phyloP scores from a whole-genome alignment of 140 eudicot genomes.

The Stevia rebaudiana region DNA sequence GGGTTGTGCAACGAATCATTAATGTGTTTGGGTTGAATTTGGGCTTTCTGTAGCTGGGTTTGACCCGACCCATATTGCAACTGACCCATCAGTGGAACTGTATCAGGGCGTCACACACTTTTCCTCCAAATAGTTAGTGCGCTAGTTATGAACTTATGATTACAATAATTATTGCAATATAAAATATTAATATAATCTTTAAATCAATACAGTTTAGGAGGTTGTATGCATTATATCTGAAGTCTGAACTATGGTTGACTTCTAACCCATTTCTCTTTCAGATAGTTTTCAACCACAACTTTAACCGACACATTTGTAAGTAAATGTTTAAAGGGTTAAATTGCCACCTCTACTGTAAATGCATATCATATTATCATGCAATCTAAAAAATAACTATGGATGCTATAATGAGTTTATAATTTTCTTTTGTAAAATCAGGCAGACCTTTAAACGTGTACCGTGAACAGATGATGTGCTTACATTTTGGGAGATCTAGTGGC shows the following conservation, averaged over 20 bases:
- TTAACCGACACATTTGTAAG: not conserved
- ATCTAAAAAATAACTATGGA: not conserved
- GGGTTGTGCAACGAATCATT: not conserved
- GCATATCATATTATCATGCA: not conserved
- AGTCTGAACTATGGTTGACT: not conserved
- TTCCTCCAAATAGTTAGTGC: no score
- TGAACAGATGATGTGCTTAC: constrained; percentile 59
- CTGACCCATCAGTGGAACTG: no score
- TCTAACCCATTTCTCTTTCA: not conserved
- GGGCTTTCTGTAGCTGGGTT: no score
- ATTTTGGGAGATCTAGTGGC: constrained; percentile 49
- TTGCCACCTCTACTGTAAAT: not conserved
- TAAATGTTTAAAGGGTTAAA: not conserved
- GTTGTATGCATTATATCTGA: no score
- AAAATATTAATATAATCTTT: no score
- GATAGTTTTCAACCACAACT: not conserved
- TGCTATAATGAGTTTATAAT: not conserved
- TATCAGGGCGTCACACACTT: no score
- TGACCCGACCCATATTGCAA: no score
- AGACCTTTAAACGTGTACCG: constrained; percentile 49
- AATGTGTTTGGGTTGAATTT: not conserved
- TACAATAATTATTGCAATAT: no score
- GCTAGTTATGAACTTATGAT: no score
- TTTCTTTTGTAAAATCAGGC: constrained; percentile 43
- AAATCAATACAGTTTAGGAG: no score